A percentile compares a stretch with the other conserved stretches of the same genome.
Conservation (phyloP, 768 basidiomycete species). For the Suillus tomentosus region DNA sequence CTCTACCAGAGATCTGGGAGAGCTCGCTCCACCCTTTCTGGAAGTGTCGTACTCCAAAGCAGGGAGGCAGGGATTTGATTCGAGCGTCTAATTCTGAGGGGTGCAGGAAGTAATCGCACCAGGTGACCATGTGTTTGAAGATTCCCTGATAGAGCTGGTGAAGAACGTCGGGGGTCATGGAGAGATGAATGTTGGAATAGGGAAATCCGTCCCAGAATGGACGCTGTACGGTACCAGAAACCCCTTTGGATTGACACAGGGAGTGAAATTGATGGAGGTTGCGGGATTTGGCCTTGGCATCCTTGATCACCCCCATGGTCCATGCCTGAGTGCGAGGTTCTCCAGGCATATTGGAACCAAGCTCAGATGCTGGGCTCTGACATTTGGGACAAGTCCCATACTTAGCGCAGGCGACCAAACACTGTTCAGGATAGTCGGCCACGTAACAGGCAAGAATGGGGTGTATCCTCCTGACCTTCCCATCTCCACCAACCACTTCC, state of each 20-base stretch:
- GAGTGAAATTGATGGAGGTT: too few relatives aligned
- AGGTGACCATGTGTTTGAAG: conserved; percentile 29
- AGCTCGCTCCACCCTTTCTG: not conserved
- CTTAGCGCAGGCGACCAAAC: conserved; percentile 10
- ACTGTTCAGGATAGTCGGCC: conserved; percentile 25
- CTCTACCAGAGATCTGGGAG: not conserved
- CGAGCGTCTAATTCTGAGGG: too few relatives aligned
- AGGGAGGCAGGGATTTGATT: too few relatives aligned
- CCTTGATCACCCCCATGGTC: too few relatives aligned
- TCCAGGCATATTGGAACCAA: too few relatives aligned
- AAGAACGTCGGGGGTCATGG: conserved; percentile 28
- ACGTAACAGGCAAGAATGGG: conserved; percentile 21
- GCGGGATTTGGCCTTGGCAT: too few relatives aligned
- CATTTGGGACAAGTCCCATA: conserved; percentile 12
- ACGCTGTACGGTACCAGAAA: too few relatives aligned
- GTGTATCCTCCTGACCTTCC: conserved; percentile 12
- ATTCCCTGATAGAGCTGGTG: conserved; percentile 32
- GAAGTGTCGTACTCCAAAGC: not conserved
- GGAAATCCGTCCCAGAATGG: conserved; percentile 16
- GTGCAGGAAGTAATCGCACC: conserved; percentile 11
- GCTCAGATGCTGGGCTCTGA: too few relatives aligned
- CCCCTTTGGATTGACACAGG: too few relatives aligned
- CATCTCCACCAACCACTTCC: too few relatives aligned
- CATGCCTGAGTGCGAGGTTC: too few relatives aligned
- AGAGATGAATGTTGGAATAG: conserved; percentile 23